phyloP scores from a whole-genome alignment of 73 alveolate genomes.

The Paramecium bursaria region DNA sequence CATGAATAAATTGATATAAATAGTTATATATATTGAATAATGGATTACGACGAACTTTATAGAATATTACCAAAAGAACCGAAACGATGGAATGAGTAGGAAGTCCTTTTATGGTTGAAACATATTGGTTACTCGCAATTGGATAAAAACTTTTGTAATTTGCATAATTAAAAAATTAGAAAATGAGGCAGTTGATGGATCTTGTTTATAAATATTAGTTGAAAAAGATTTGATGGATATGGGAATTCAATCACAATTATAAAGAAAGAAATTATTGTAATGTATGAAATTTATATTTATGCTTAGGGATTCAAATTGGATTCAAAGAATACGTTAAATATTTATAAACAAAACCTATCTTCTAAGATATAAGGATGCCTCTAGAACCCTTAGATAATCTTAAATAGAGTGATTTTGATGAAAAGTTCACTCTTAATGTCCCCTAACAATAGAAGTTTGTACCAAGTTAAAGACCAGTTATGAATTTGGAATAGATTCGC shows the following conservation, averaged over 20 bases:
- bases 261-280: conserved; percentile 48
- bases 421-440: neutral
- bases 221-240: conserved; percentile 42
- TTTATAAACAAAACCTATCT: conserved; percentile 19
- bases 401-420: neutral
- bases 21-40: conserved; percentile 16
- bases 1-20: neutral
- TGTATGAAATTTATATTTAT: neutral
- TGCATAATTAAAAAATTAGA: neutral
- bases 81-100: conserved; percentile 27
- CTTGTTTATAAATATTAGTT: conserved; percentile 39
- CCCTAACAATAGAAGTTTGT: conserved; percentile 25
- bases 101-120: conserved; percentile 47
- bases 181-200: conserved; percentile 51
- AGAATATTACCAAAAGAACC: conserved; percentile 40
- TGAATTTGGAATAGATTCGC: neutral
- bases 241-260: conserved; percentile 31
- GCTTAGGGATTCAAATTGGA: conserved; percentile 59
- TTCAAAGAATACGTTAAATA: conserved; percentile 34
- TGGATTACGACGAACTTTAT: conserved; percentile 53
- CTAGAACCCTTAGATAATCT: neutral
- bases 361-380: neutral
- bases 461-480: neutral
- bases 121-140: conserved; percentile 42
- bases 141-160: conserved; percentile 13